Conservation (phyloP, 2,329 filamentous ascomycete species). For the Alternaria ethzedia region DNA sequence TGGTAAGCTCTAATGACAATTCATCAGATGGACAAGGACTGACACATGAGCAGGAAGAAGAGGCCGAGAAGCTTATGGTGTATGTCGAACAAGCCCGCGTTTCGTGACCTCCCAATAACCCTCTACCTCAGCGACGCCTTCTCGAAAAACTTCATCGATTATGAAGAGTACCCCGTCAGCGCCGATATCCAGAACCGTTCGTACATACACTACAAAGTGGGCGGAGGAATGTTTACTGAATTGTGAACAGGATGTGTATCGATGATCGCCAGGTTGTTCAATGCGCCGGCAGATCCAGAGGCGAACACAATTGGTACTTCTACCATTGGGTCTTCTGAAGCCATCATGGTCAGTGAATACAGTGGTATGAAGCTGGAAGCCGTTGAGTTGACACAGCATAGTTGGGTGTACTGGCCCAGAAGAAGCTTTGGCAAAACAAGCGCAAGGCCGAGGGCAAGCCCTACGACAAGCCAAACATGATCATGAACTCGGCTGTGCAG, state of each 20-base stretch:
- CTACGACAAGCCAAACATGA: constrained; percentile 80
- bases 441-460: constrained; percentile 83
- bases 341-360: constrained; percentile 58
- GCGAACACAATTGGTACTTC: constrained; percentile 81
- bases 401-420: constrained; percentile 87
- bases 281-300: constrained; percentile 69
- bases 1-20: constrained; percentile 61
- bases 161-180: constrained; percentile 58
- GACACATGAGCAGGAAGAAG: constrained; percentile 71
- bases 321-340: constrained; percentile 87
- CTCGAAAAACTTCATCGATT: constrained; percentile 82
- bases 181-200: constrained; percentile 74
- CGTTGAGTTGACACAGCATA: constrained; percentile 5
- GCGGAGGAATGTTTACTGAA: constrained; percentile 55
- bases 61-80: constrained; percentile 93
- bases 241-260: constrained; percentile 43
- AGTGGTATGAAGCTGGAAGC: not conserved
- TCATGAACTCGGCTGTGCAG: constrained; percentile 96
- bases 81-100: constrained; percentile 52
- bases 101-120: constrained; percentile 5
- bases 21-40: constrained; percentile 34
- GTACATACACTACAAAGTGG: constrained; percentile 78
- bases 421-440: constrained; percentile 90
- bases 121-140: constrained; percentile 67
- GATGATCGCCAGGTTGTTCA: constrained; percentile 78